Evolutionary conservation across 345 rosid species (phyloP).

Genomic region (Pugionium dolabratum): DNA sequence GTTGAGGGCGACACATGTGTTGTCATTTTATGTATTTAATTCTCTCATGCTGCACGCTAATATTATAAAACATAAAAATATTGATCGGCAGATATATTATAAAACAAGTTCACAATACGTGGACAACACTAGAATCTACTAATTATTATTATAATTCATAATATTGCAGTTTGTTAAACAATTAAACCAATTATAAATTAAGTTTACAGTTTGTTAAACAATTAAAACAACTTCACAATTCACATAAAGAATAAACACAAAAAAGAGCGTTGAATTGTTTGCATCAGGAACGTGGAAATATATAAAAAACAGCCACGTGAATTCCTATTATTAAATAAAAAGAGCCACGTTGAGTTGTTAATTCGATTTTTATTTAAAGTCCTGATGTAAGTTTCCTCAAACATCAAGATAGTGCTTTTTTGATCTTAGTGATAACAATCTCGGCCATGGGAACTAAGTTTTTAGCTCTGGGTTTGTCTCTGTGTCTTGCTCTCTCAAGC

Average conservation of each 20-base stretch:
- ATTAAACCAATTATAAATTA: background rate
- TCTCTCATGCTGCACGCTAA: constrained; percentile 35
- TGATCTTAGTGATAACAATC: constrained; percentile 21
- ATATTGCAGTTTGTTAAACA: background rate
- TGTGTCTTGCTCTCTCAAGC: constrained; percentile 31
- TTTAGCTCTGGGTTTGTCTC: constrained; percentile 38
- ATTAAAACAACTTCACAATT: background rate
- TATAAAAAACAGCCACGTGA: constrained; percentile 35
- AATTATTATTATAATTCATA: background rate
- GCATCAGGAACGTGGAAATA: constrained; percentile 13
- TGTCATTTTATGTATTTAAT: constrained; percentile 10
- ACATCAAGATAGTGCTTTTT: constrained; percentile 15
- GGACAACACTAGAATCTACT: background rate
- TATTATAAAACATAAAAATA: constrained; percentile 2
- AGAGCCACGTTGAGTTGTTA: constrained; percentile 32
- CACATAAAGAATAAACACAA: background rate
- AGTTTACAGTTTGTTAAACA: background rate
- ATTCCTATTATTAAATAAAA: constrained; percentile 18
- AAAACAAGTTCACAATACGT: background rate
- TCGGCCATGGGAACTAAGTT: constrained; percentile 31
- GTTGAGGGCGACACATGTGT: constrained; percentile 2
- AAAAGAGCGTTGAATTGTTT: background rate
- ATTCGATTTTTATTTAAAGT: constrained; percentile 22
- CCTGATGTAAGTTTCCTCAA: constrained; percentile 3
- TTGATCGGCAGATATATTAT: background rate